Evolutionary conservation across 495 filamentous ascomycete species (phyloP), one percentile per base, ranked within the genome.

Genomic region (Hypoxylon crocopeplum): DNA sequence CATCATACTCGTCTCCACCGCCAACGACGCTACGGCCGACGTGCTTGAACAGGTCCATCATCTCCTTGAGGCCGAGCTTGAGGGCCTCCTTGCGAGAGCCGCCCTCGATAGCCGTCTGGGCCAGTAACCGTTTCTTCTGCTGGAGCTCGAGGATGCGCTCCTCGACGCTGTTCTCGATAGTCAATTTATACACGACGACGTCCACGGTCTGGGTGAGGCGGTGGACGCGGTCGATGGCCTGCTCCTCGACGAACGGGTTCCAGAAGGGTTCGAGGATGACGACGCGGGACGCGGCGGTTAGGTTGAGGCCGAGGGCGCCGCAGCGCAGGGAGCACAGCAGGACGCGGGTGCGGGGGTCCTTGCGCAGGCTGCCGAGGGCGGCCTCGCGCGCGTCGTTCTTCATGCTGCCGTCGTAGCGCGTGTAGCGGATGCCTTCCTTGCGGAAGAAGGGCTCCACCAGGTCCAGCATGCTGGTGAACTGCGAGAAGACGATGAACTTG

Each of bases 171-270:
- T 84, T 80, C 48, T 82, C 82, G 57, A 98, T 84, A 10, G 92
- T 96, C 60, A 98, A 80, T 60, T 92, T 93, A 79, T 96, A 98
- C 48, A 98, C 92, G 17, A 91, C 84, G 32, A 98, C 94, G 67
- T 97, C 93, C 11, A 90, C 77, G 11, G 91, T 96, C 74, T 98
- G 94, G 48, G 94, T 97, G 34, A 98, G 85, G 8, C 94, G 90
- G 63, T 98, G 94, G 38, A 98, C 94, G 36, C 94, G 92, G 71
- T 98, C 94, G 63, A 98, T 98, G 7, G 94, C 94, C 80, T 98
- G 94, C 72, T 97, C 94, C 81, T 98, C 94, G 20, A 98, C 89
- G 62, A 98, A 98, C 77, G 39, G 94, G 74, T 98, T 98, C 94
- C 94, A 98, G 73, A 98, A 98, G 0, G 94, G 94, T 69, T 98